Percentiles rank a stretch among this genome's conserved stretches.
Conservation (phyloP, 129 eudicot species). For the Erigeron canadensis region DNA sequence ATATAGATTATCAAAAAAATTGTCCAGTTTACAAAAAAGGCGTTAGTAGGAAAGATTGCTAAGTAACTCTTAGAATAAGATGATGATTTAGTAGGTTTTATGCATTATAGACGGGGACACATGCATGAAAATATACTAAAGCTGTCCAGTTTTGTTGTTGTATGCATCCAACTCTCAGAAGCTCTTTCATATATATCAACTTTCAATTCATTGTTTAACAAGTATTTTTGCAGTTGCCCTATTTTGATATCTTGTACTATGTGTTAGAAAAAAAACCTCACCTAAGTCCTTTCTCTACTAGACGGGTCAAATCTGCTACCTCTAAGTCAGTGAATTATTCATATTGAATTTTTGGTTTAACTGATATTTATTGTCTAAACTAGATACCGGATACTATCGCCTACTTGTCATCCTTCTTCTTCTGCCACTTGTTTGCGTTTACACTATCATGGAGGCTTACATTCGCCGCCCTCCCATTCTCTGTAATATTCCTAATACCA, state of each 20-base stretch:
- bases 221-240: neutral
- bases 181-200: no score
- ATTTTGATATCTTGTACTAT: neutral
- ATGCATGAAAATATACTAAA: neutral
- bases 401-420: conserved; percentile 64
- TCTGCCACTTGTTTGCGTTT: conserved; percentile 60
- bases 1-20: no score
- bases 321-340: neutral
- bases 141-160: neutral
- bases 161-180: neutral
- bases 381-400: conserved; percentile 72
- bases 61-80: neutral
- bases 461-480: conserved; percentile 64
- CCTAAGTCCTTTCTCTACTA: no score
- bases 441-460: conserved; percentile 68
- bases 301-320: neutral
- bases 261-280: no score
- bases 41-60: neutral
- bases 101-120: neutral
- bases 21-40: neutral
- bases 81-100: neutral
- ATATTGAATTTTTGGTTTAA: conserved; percentile 3
- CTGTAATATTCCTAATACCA: conserved; percentile 63
- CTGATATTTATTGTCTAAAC: neutral
- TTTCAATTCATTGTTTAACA: no score